A percentile compares a stretch with the other conserved stretches of the same genome.
Evolutionary conservation across 2,329 filamentous ascomycete species (phyloP).

Genomic region (Metarhizium brunneum): DNA sequence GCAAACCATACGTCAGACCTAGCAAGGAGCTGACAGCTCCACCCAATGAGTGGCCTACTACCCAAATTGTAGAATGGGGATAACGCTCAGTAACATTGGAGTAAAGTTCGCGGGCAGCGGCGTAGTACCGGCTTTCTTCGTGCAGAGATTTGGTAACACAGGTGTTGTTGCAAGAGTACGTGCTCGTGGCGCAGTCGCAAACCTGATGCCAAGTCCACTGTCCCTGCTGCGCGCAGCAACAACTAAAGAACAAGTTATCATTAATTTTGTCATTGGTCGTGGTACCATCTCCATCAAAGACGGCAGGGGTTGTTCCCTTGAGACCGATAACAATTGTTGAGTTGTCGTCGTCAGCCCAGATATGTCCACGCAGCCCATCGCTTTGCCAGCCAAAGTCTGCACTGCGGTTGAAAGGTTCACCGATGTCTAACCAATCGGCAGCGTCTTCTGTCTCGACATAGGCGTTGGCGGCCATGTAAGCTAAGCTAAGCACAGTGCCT

Average conservation of each 20-base stretch:
- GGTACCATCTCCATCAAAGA: conserved; percentile 94
- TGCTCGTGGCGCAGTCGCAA: conserved; percentile 81
- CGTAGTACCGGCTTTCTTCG: conserved; percentile 86
- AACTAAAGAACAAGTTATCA: conserved; percentile 96
- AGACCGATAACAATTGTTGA: conserved; percentile 82
- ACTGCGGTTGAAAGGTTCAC: conserved; percentile 72
- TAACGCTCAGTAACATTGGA: conserved; percentile 87
- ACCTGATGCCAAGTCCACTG: conserved; percentile 86
- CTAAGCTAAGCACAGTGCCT: conserved; percentile 72
- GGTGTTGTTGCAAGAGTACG: conserved; percentile 86
- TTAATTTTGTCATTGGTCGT: conserved; percentile 97
- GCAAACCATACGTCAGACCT: conserved; percentile 82
- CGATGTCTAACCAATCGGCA: conserved; percentile 76
- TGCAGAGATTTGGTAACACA: conserved; percentile 69
- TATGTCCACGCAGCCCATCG: conserved; percentile 83
- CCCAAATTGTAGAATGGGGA: conserved; percentile 75
- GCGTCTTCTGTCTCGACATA: conserved; percentile 67
- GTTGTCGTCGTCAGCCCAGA: conserved; percentile 82
- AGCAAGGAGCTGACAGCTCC: conserved; percentile 83
- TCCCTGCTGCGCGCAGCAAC: conserved; percentile 90
- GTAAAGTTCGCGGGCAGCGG: conserved; percentile 80
- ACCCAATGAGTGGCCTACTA: conserved; percentile 86
- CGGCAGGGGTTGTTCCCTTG: conserved; percentile 82
- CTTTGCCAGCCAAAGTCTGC: conserved; percentile 86
- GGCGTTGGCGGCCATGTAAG: conserved; percentile 81